Base-by-base conservation (phyloP, 768 basidiomycete genomes). In the Fomitopsis serialis region DNA sequence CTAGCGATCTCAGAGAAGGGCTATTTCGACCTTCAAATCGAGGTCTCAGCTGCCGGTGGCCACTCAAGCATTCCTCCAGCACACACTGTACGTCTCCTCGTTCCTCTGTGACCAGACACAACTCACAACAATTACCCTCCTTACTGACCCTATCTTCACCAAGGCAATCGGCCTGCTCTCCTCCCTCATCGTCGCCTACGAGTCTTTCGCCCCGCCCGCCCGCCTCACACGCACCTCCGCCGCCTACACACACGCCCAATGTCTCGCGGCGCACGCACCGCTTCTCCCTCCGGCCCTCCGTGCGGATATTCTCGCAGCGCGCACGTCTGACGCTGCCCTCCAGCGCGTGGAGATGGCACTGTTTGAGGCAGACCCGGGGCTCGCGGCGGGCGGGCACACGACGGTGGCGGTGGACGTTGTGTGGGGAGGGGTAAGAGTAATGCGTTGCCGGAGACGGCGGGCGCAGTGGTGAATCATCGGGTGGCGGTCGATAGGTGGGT, bases 1-100 rank as follows among this genome's bases (percentile, higher is more conserved):
- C 84, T 84, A 9, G 86, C 74, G 2, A 77, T 88, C 23, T 80
- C 81, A 0, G 89, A 92, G 70, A 91, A 89, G 65, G 92, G 92
- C 10, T 81, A 76, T 52, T 42, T 85, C 9, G 75, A 89, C 61
- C 77, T 84, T 17, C 71, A 68, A 35, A 72, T 92, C n/a, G 77
- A 83, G 52, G 81, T 94, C 8, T 69, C 76, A 13, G 73, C 85
- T 0, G 74, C 83, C 0, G 92, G 93, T 5, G 93, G 93, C 0
- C 94, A 95, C 67, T 93, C 92, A 0, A 89, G 86, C 60, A 71
- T 92, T 13, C 94, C 94, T 15, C 90, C 89, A 15, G 61, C 70
- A 2, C 92, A 97, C 59, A 96, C 92, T 2, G 87, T 82, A 63
- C 58, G 75, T 58, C 2, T 19, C 42, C 2, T 2, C 27, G 8